These are phyloP conservation scores for Fusarium sp. DNA, from an alignment of 2,329 filamentous ascomycete species.

Conservation along the genomic window DNA sequence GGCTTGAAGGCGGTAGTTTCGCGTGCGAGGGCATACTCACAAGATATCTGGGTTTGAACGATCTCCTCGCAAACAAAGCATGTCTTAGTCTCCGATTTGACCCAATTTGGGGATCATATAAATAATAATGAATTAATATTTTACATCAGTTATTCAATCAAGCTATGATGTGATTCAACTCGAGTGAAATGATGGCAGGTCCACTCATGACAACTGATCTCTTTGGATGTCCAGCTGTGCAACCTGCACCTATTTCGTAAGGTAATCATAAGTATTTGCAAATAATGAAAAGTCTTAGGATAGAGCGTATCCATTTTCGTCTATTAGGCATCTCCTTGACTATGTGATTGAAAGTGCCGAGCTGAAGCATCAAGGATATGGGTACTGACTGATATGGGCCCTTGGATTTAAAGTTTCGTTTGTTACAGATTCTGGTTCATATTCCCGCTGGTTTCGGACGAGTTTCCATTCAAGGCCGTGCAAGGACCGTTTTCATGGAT, in stretches of 20 bases:
- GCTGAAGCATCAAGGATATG: neutral
- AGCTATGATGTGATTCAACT: neutral
- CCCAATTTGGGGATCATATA: neutral
- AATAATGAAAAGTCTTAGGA: neutral
- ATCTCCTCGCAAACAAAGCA: neutral
- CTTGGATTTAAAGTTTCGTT: conserved; percentile 3
- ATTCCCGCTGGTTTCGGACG: conserved; percentile 19
- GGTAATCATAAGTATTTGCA: fast-evolving
- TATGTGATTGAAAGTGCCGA: neutral
- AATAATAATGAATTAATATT: neutral
- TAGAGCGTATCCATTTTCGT: neutral
- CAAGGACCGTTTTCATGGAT: conserved; percentile 13
- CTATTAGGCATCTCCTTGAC: neutral
- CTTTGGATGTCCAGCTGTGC: neutral
- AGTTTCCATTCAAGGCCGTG: neutral
- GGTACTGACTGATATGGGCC: neutral
- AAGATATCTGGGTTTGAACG: neutral
- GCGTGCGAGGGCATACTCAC: neutral
- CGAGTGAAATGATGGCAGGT: neutral
- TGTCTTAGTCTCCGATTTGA: neutral
- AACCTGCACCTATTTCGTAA: neutral
- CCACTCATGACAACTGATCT: neutral
- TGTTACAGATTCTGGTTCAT: conserved; percentile 7
- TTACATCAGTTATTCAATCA: neutral
- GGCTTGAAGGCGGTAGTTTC: neutral